phyloP scores from a whole-genome alignment of 805 yeast species.

The Zygosaccharomyces kombuchaensis region DNA sequence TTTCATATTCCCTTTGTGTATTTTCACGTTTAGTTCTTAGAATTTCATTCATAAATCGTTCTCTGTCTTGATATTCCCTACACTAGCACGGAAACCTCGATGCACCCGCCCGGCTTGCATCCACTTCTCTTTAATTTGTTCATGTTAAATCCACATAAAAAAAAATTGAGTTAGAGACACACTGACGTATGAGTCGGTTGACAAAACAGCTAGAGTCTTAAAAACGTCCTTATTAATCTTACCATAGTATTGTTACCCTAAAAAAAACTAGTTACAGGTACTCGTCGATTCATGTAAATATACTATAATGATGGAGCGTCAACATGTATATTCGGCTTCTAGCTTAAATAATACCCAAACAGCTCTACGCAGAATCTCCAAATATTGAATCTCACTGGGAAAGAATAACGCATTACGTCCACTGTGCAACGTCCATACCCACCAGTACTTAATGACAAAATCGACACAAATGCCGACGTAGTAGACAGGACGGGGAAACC shows the following conservation, averaged over 20 bases:
- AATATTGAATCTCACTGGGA: constrained; percentile 48
- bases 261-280: no score
- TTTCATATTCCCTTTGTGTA: no score
- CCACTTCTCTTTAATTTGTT: no score
- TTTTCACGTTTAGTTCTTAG: constrained; percentile 5
- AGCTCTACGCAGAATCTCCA: constrained; percentile 82
- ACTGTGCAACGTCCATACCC: constrained; percentile 48
- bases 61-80: no score
- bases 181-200: no score
- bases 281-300: not conserved
- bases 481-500: constrained; percentile 40
- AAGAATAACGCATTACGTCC: constrained; percentile 52
- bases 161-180: no score
- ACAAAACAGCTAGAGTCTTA: no score
- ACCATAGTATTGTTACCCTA: no score
- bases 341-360: constrained; percentile 83
- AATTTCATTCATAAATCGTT: constrained; percentile 2
- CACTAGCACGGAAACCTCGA: no score
- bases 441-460: constrained; percentile 64
- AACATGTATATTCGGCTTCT: constrained; percentile 59
- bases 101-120: no score
- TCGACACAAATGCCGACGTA: constrained; percentile 56
- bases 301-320: not conserved
- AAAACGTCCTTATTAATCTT: no score
- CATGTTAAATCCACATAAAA: no score